phyloP scores from a whole-genome alignment of 1,139 yeast species.

The Sugiyamaella paludigena region DNA sequence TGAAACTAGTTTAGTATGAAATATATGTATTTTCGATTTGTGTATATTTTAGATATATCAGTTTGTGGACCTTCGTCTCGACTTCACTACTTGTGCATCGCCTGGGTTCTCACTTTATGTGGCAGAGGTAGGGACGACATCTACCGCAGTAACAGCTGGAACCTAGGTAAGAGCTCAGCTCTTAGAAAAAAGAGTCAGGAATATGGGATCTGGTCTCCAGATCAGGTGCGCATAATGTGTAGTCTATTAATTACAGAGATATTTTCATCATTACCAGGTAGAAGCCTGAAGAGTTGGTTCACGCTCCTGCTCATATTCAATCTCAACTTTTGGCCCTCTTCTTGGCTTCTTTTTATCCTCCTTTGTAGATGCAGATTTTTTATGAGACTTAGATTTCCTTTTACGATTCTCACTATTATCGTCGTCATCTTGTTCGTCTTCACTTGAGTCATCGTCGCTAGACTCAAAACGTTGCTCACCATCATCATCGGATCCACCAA shows the following conservation, averaged over 20 bases:
- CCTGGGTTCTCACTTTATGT: too few relatives aligned
- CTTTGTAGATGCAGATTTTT: conserved; percentile 1
- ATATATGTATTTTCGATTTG: too few relatives aligned
- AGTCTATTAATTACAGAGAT: too few relatives aligned
- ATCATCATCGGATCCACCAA: conserved; percentile 36
- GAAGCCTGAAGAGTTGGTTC: conserved; percentile 4
- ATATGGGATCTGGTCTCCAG: background rate
- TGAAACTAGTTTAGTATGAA: too few relatives aligned
- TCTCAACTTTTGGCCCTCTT: conserved; percentile 73
- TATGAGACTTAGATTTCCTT: conserved; percentile 27
- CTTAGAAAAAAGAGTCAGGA: background rate
- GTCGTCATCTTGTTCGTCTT: conserved; percentile 40
- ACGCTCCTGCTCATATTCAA: conserved; percentile 74
- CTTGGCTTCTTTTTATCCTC: conserved; percentile 37
- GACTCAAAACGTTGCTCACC: conserved; percentile 17
- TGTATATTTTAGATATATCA: too few relatives aligned
- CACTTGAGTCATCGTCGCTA: conserved; percentile 34
- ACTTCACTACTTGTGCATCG: too few relatives aligned
- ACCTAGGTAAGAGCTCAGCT: too few relatives aligned
- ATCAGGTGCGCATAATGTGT: background rate
- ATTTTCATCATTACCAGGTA: conserved; percentile 4
- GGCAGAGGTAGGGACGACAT: too few relatives aligned
- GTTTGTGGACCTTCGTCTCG: too few relatives aligned
- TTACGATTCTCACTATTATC: conserved; percentile 41
- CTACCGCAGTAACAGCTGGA: too few relatives aligned